These are phyloP conservation scores for Plasmopara viticola DNA, from an alignment of 352 stramenopile genomes.

Conservation along the genomic window DNA sequence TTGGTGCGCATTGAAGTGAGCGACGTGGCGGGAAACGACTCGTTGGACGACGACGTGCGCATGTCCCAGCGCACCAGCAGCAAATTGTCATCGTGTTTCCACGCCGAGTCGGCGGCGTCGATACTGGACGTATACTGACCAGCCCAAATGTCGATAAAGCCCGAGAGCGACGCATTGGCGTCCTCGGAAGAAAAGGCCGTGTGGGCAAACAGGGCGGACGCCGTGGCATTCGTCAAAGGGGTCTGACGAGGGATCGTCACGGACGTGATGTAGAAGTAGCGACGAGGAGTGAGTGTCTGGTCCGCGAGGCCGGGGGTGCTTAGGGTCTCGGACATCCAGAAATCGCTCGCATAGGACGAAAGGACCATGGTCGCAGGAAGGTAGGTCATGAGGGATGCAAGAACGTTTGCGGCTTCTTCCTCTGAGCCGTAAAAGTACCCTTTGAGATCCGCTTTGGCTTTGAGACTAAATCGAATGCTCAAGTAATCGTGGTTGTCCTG, in stretches of 20 bases:
- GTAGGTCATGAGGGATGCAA: slow-evolving; percentile 2
- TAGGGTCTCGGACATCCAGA: slow-evolving; percentile 1
- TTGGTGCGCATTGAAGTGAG: neutral
- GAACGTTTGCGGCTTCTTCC: neutral
- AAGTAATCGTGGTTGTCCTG: slow-evolving; percentile 2
- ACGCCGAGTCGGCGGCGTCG: neutral
- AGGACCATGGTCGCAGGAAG: neutral
- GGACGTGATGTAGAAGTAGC: slow-evolving; percentile 4
- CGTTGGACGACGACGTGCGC: neutral
- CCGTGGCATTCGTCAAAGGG: slow-evolving; percentile 1
- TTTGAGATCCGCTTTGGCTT: neutral
- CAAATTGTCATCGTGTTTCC: slow-evolving; percentile 4
- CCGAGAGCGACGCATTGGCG: neutral
- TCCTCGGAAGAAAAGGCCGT: slow-evolving; percentile 1
- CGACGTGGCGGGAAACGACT: neutral
- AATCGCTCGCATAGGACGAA: neutral
- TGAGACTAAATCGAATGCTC: slow-evolving; percentile 1
- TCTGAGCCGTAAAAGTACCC: slow-evolving; percentile 1
- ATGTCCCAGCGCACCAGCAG: slow-evolving; percentile 3
- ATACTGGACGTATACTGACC: neutral
- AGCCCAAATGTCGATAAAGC: slow-evolving; percentile 3
- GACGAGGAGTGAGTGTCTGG: neutral
- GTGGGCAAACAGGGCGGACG: neutral
- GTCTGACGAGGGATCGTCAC: slow-evolving; percentile 1
- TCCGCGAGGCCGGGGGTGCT: neutral